These are phyloP conservation scores for Escallonia rubra DNA, from an alignment of 129 eudicot species.

Conservation along the genomic window DNA sequence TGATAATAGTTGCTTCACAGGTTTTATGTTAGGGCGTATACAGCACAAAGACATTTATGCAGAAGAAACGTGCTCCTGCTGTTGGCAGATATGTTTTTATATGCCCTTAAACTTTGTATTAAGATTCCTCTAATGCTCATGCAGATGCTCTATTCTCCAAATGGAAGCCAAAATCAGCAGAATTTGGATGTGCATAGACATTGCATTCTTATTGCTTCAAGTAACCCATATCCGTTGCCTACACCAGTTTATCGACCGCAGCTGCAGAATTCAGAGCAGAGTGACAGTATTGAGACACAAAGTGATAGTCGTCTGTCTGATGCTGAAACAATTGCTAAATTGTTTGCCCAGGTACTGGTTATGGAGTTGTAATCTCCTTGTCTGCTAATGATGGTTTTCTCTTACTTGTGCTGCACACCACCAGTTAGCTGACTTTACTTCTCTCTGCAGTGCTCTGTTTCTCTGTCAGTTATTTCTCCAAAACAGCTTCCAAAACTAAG, in stretches of 20 bases:
- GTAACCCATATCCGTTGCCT: constrained; percentile 94
- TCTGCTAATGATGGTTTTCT: constrained; percentile 1
- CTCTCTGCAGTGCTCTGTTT: constrained; percentile 63
- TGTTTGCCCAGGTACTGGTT: constrained; percentile 62
- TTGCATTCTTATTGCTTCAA: constrained; percentile 84
- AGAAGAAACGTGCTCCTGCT: background rate
- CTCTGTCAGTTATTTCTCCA: constrained; percentile 89
- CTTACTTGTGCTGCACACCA: constrained; percentile 6
- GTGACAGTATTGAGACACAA: constrained; percentile 62
- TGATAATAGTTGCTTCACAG: background rate
- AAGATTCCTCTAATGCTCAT: constrained; percentile 4
- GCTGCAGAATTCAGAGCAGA: constrained; percentile 49
- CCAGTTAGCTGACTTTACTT: constrained; percentile 11
- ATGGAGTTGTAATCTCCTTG: background rate
- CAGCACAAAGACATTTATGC: background rate
- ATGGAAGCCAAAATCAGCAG: constrained; percentile 54
- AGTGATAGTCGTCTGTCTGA: constrained; percentile 64
- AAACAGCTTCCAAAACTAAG: constrained; percentile 83
- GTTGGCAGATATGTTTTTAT: background rate
- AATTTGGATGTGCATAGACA: constrained; percentile 69
- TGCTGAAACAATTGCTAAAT: constrained; percentile 82
- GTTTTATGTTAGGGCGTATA: background rate
- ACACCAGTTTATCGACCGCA: constrained; percentile 85
- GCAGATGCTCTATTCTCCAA: constrained; percentile 65
- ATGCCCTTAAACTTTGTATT: background rate